Conservation (phyloP, 495 filamentous ascomycete species). For the Penicillium coprophilum region DNA sequence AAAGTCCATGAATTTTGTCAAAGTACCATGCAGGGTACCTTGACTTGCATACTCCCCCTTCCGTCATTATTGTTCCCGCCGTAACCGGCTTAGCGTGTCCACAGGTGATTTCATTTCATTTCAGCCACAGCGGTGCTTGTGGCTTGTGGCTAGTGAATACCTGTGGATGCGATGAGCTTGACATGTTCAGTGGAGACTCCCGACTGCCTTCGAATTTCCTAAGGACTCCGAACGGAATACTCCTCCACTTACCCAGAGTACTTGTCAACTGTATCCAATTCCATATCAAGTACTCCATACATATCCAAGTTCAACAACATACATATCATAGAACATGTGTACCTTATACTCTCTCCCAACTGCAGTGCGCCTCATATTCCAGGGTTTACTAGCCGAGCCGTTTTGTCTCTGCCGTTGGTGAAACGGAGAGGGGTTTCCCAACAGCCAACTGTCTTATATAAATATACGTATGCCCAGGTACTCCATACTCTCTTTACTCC, state of each 20-base stretch:
- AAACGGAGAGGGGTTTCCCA: slow-evolving; percentile 16
- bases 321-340: neutral
- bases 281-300: too few relatives aligned
- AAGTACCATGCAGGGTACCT: slow-evolving; percentile 22
- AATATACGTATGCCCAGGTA: too few relatives aligned
- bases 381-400: slow-evolving; percentile 32
- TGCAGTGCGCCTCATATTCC: slow-evolving; percentile 7
- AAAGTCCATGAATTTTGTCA: neutral
- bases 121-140: slow-evolving; percentile 3
- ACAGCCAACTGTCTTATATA: slow-evolving; percentile 3
- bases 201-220: neutral
- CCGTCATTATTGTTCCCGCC: slow-evolving; percentile 33
- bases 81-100: slow-evolving; percentile 15
- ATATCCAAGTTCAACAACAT: too few relatives aligned
- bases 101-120: slow-evolving; percentile 12
- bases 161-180: slow-evolving; percentile 26
- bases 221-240: too few relatives aligned
- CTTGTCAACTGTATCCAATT: too few relatives aligned
- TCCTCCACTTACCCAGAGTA: too few relatives aligned
- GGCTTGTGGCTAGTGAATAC: slow-evolving; percentile 19
- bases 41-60: slow-evolving; percentile 38
- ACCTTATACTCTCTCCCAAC: neutral
- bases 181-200: slow-evolving; percentile 16
- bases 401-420: slow-evolving; percentile 20
- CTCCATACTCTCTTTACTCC: too few relatives aligned